A percentile compares a stretch with the other conserved stretches of the same genome.
Conservation (phyloP, 75 land plant genomes). For the Picea sitchensis region DNA sequence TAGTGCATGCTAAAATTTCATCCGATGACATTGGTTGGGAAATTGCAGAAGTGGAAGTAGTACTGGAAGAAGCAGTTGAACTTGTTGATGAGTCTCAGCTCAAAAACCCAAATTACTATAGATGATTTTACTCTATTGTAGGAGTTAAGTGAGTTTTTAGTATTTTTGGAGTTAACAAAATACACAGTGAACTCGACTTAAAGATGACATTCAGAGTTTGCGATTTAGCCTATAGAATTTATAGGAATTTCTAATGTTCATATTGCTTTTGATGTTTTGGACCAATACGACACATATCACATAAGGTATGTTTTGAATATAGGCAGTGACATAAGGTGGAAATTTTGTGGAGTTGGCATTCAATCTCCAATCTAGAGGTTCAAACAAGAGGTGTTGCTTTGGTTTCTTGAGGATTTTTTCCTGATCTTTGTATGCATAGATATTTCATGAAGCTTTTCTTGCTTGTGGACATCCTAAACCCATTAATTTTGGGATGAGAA, state of each 20-base stretch:
- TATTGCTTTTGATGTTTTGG: background rate
- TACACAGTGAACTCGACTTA: no score
- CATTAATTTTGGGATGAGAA: background rate
- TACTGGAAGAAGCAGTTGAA: constrained; percentile 79
- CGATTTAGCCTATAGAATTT: background rate
- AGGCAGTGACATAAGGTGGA: constrained; percentile 61
- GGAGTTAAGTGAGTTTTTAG: background rate
- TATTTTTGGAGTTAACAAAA: no score
- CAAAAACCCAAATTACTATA: constrained; percentile 65
- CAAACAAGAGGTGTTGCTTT: background rate
- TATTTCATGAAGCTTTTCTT: background rate
- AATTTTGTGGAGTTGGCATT: constrained; percentile 36
- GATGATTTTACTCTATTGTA: constrained; percentile 18
- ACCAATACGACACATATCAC: constrained; percentile 53
- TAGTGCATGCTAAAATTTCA: constrained; percentile 57
- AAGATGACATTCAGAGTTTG: no score
- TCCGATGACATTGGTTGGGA: constrained; percentile 32
- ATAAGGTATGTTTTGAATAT: constrained; percentile 38
- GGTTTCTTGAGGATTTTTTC: background rate
- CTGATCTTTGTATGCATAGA: background rate
- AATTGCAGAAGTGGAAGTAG: constrained; percentile 57
- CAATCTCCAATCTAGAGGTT: constrained; percentile 15
- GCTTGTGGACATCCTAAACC: background rate
- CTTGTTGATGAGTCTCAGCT: constrained; percentile 59
- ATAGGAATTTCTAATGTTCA: background rate